Evolutionary conservation across 192 early-diverging fungal genomes (phyloP).

Genomic region (Linnemannia zychae): DNA sequence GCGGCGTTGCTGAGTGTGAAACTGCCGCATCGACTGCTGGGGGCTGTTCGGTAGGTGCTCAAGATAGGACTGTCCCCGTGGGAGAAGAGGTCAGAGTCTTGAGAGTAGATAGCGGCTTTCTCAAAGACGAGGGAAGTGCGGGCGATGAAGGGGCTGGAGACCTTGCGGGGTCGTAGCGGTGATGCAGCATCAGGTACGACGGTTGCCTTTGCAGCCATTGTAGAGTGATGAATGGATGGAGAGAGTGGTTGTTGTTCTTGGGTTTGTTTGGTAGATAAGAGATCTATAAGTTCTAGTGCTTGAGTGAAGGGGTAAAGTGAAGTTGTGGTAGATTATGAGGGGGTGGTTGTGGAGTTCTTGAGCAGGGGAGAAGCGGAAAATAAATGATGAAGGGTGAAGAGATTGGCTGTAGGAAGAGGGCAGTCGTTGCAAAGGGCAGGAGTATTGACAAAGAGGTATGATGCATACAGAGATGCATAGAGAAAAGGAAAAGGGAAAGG

Average conservation of each 20-base stretch:
- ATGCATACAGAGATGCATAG: neutral
- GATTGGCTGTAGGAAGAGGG: neutral
- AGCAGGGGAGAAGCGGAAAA: neutral
- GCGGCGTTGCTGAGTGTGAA: neutral
- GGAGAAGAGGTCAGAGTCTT: neutral
- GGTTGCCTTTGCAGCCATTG: neutral
- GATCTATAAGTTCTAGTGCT: too few relatives aligned
- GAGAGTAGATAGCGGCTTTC: neutral
- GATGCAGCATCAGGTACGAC: slow-evolving; percentile 18
- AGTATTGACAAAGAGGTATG: neutral
- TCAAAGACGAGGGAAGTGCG: slow-evolving; percentile 14
- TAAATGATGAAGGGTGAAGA: neutral
- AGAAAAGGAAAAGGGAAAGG: neutral
- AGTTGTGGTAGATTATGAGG: too few relatives aligned
- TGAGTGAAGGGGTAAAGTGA: neutral
- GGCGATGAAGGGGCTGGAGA: slow-evolving; percentile 17
- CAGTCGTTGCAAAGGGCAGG: neutral
- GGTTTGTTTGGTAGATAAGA: neutral
- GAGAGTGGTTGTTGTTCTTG: neutral
- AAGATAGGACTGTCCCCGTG: neutral
- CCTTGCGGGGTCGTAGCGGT: slow-evolving; percentile 14
- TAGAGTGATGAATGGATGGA: neutral
- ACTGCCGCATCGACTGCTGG: neutral
- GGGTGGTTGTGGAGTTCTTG: neutral
- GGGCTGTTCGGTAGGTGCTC: neutral